Conservation (phyloP, 805 yeast genomes). For the Candida palmyrensis region DNA sequence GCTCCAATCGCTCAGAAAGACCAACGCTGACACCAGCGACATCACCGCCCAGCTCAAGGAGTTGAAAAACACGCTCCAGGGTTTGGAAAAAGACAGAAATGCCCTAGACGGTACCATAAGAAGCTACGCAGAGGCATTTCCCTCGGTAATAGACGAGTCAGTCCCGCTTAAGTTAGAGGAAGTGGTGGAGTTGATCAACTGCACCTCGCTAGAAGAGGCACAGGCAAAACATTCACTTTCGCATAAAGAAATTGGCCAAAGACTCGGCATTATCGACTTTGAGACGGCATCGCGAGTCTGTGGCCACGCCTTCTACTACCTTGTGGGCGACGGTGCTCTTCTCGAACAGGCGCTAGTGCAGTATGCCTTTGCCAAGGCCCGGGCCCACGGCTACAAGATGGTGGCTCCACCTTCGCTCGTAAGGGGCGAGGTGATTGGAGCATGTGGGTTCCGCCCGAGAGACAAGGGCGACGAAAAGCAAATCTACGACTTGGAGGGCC, state of each 20-base stretch:
- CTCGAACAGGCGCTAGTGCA: conserved; percentile 88
- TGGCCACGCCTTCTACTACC: conserved; percentile 86
- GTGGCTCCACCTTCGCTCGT: conserved; percentile 85
- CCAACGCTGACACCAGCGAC: too few species aligned
- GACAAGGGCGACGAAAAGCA: conserved; percentile 85
- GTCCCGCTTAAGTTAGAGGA: conserved; percentile 40
- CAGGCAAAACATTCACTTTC: conserved; percentile 26
- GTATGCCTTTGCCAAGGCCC: conserved; percentile 65
- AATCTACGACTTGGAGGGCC: conserved; percentile 58
- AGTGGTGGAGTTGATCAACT: conserved; percentile 50
- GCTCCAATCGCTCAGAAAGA: too few species aligned
- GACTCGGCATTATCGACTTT: conserved; percentile 66
- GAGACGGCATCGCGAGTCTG: conserved; percentile 66
- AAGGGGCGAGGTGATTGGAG: conserved; percentile 66
- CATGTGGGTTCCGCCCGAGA: conserved; percentile 94
- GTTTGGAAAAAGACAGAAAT: conserved; percentile 18
- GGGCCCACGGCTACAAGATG: conserved; percentile 61
- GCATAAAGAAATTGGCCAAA: conserved; percentile 68
- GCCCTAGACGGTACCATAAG: conserved; percentile 32
- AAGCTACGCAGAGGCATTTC: conserved; percentile 46
- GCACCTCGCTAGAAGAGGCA: conserved; percentile 26
- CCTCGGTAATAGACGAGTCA: conserved; percentile 51
- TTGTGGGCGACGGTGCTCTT: conserved; percentile 78
- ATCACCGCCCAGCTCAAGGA: too few species aligned
- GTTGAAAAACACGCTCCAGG: conserved; percentile 21